Base-by-base conservation (phyloP, 1,139 yeast genomes). In the Candida labiduridarum region DNA sequence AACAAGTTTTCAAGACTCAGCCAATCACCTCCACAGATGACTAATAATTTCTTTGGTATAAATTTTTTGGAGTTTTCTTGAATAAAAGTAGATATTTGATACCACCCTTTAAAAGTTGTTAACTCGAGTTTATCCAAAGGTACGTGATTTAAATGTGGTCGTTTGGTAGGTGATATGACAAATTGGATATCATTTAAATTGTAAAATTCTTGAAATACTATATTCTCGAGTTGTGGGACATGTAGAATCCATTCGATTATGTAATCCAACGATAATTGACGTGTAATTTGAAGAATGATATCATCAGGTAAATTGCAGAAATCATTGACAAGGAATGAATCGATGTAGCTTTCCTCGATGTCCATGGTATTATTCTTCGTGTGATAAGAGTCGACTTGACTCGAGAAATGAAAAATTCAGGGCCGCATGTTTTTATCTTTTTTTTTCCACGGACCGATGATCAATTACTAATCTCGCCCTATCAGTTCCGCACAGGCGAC, bases 1-100 rank as follows among this genome's bases (percentile, higher is more conserved):
- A 74, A 56, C 25, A 74, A 52, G 1, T 59, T 58, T 35, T 59
- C 63, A 51, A 72, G 53, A 2, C 73, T 65, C 31, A 55, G 52
- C 53, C 70, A 69, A 52, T 72, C 77, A 15, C 68, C 67, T 14
- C 74, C 72, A 19, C 71, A 63, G n/a, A 67, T 55, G 31, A 73
- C 54, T 16, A 69, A 52, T 15, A 69, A 41, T 45, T 60, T 61
- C 9, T 53, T 49, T 1, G 78, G 78, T 11, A 56, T 57, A 16
- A 72, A 58, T 45, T 68, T 70, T 0, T 50, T 69, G 65, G 14
- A 34, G 35, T 53, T 57, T 12, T 51, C 49, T 10, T 72, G 29
- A 10, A 44, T 25, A 54, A 50, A 74, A 69, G 44, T 69, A 72
- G 43, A 63, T 69, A 46, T 71, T 68, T 47, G 70, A 31, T 67